Evolutionary conservation across 1,139 yeast genomes (phyloP).

Genomic region (Kluyveromyces sp.): DNA sequence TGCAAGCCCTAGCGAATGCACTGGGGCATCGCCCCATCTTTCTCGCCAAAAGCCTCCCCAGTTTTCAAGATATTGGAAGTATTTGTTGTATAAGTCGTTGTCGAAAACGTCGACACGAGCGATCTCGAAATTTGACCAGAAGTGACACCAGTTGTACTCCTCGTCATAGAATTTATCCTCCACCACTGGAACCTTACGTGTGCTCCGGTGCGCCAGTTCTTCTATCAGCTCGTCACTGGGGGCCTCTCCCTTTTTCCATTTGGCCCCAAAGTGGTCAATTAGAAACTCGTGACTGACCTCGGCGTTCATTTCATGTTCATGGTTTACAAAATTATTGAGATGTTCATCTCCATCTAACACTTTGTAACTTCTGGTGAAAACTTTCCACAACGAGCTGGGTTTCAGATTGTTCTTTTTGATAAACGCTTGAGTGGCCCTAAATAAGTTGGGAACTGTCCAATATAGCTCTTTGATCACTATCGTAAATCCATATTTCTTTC

Average conservation of each 20-base stretch:
- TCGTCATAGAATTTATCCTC: conserved; percentile 54
- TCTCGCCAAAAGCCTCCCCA: conserved; percentile 81
- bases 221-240: conserved; percentile 20
- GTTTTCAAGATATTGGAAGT: conserved; percentile 57
- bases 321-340: conserved; percentile 26
- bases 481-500: conserved; percentile 78
- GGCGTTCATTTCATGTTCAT: conserved; percentile 20
- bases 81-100: conserved; percentile 53
- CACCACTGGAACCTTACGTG: conserved; percentile 19
- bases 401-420: conserved; percentile 42
- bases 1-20: conserved; percentile 78
- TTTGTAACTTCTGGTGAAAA: conserved; percentile 39
- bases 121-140: conserved; percentile 92
- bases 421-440: conserved; percentile 61
- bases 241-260: conserved; percentile 10
- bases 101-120: conserved; percentile 71
- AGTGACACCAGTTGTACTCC: conserved; percentile 75
- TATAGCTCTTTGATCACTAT: conserved; percentile 66
- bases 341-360: conserved; percentile 20
- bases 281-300: conserved; percentile 28
- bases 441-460: conserved; percentile 74
- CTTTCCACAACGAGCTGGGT: conserved; percentile 52
- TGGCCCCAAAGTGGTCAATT: conserved; percentile 22
- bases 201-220: conserved; percentile 19
- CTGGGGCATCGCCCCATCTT: conserved; percentile 95